Percentiles rank a stretch among this genome's conserved stretches.
Evolutionary conservation across 192 early-diverging fungal genomes (phyloP).

Genomic region (Coemansia sp.): DNA sequence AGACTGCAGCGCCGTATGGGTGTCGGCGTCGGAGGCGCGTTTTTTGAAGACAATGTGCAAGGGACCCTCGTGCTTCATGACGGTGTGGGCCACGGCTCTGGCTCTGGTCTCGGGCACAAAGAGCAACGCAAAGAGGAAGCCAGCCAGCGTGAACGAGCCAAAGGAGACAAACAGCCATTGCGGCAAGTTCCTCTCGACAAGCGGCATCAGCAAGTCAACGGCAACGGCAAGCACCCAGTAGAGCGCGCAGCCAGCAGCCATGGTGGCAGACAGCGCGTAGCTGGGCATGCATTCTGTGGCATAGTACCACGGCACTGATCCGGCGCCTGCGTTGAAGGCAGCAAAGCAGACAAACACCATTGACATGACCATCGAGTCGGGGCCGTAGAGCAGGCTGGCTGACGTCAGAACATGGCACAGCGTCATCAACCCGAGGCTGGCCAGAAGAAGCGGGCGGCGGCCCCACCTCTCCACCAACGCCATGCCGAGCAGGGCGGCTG

Average conservation of each 20-base stretch:
- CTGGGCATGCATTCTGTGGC: slow-evolving; percentile 71
- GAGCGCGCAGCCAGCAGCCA: slow-evolving; percentile 64
- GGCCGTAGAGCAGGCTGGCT: slow-evolving; percentile 57
- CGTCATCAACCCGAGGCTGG: slow-evolving; percentile 63
- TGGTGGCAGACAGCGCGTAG: slow-evolving; percentile 66
- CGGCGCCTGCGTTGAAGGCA: slow-evolving; percentile 72
- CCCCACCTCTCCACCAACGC: slow-evolving; percentile 67
- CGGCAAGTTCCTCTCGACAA: slow-evolving; percentile 26
- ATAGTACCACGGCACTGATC: slow-evolving; percentile 80
- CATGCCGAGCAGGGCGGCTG: slow-evolving; percentile 64
- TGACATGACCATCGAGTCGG: slow-evolving; percentile 59
- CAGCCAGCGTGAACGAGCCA: slow-evolving; percentile 54
- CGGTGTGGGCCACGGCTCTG: slow-evolving; percentile 47
- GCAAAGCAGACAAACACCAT: slow-evolving; percentile 71
- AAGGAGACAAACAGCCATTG: slow-evolving; percentile 64
- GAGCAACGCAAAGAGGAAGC: slow-evolving; percentile 58
- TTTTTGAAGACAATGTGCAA: slow-evolving; percentile 27
- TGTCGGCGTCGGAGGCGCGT: background rate
- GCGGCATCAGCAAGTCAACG: slow-evolving; percentile 57
- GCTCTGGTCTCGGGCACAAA: slow-evolving; percentile 79
- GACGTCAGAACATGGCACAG: slow-evolving; percentile 61
- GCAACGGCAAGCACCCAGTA: slow-evolving; percentile 68
- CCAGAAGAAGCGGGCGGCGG: slow-evolving; percentile 66
- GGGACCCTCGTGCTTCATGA: slow-evolving; percentile 28
- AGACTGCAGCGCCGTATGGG: background rate